A percentile compares a stretch with the other conserved stretches of the same genome.
Evolutionary conservation across 768 basidiomycete species (phyloP).

Genomic region (Rhizopogon sp.): DNA sequence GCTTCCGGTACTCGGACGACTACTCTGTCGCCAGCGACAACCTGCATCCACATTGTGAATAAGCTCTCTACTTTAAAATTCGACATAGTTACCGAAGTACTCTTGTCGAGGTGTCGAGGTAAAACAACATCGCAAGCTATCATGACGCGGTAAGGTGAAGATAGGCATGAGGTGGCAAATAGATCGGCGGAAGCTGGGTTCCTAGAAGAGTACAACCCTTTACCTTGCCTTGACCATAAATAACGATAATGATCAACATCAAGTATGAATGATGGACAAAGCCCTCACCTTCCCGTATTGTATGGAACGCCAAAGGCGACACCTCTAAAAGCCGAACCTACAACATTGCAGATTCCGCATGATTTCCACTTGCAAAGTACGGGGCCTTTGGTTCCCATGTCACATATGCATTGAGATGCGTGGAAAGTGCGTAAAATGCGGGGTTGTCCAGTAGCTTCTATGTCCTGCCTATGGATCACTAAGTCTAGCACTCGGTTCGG

Average conservation of each 20-base stretch:
- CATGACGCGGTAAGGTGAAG: slow-evolving; percentile 63
- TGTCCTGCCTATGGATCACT: slow-evolving; percentile 20
- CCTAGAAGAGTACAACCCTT: slow-evolving; percentile 58
- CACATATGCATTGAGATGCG: slow-evolving; percentile 63
- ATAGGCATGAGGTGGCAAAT: slow-evolving; percentile 61
- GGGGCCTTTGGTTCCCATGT: slow-evolving; percentile 51
- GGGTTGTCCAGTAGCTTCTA: slow-evolving; percentile 29
- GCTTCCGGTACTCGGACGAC: slow-evolving; percentile 52
- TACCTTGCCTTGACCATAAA: slow-evolving; percentile 41
- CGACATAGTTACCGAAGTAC: slow-evolving; percentile 16
- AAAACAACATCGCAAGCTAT: slow-evolving; percentile 54
- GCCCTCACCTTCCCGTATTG: slow-evolving; percentile 51
- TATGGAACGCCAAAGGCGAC: slow-evolving; percentile 51
- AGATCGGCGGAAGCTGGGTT: slow-evolving; percentile 55
- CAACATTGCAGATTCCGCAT: slow-evolving; percentile 59
- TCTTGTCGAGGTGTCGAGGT: slow-evolving; percentile 22
- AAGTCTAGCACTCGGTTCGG: slow-evolving; percentile 2
- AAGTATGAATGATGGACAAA: not conserved
- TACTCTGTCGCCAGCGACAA: slow-evolving; percentile 43
- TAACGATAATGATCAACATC: slow-evolving; percentile 1
- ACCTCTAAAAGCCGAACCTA: slow-evolving; percentile 50
- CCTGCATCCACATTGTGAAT: slow-evolving; percentile 31
- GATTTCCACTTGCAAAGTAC: slow-evolving; percentile 52
- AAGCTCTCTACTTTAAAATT: slow-evolving; percentile 6
- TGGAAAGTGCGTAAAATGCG: slow-evolving; percentile 57